Evolutionary conservation across 1,139 yeast species (phyloP).

Genomic region (Saccharomyces hybrid): DNA sequence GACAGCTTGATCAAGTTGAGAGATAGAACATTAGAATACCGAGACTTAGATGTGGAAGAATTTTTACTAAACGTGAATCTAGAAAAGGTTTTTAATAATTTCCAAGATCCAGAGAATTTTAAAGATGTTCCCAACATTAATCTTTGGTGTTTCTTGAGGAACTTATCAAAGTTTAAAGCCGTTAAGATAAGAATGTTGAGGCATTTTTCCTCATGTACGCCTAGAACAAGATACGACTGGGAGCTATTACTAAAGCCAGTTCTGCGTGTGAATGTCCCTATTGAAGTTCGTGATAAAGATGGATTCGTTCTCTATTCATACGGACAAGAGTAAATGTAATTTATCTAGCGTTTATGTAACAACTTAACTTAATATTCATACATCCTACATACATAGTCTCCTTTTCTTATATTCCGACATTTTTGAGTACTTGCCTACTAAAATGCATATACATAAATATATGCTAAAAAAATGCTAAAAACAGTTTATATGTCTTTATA

Average conservation of each 20-base stretch:
- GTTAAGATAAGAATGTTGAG: conserved; percentile 33
- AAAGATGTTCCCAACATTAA: conserved; percentile 31
- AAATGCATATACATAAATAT: neutral
- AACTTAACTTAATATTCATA: neutral
- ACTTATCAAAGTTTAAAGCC: conserved; percentile 26
- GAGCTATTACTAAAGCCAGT: conserved; percentile 31
- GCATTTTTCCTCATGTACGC: conserved; percentile 33
- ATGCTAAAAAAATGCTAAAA: neutral
- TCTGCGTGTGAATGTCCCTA: conserved; percentile 29
- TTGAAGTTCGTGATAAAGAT: conserved; percentile 34
- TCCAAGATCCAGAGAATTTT: conserved; percentile 20
- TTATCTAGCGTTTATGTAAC: neutral
- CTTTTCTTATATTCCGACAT: neutral
- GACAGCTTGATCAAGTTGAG: conserved; percentile 8
- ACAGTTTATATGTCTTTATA: conserved; percentile 24
- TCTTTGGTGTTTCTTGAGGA: conserved; percentile 30
- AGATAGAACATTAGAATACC: conserved; percentile 3
- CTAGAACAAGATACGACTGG: conserved; percentile 35
- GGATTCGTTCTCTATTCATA: conserved; percentile 33
- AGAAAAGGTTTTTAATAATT: conserved; percentile 21
- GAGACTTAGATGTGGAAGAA: conserved; percentile 9
- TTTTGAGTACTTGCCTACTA: too few species aligned
- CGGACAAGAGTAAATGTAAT: conserved; percentile 10
- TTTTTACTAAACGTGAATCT: conserved; percentile 10
- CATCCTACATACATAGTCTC: neutral